A percentile compares a stretch with the other conserved stretches of the same genome.
phyloP scores from a whole-genome alignment of 1,139 yeast genomes.

The Arxiozyma slooffiae region DNA sequence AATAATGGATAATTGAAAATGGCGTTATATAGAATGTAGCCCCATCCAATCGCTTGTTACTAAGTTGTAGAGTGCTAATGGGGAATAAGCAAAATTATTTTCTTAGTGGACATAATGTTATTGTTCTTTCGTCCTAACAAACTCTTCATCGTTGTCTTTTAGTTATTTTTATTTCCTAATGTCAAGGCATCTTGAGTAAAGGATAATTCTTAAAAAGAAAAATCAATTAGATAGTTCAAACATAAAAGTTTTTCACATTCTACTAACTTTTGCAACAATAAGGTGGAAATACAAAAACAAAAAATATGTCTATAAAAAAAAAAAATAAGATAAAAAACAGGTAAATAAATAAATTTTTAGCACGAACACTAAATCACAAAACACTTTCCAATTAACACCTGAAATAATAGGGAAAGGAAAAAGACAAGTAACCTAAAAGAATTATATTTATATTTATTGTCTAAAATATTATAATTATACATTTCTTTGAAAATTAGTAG shows the following conservation, averaged over 20 bases:
- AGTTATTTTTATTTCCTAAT: not conserved
- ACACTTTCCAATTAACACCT: too few relatives aligned
- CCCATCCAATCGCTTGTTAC: constrained; percentile 62
- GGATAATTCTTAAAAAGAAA: too few relatives aligned
- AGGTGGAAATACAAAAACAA: too few relatives aligned
- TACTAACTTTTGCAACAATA: too few relatives aligned
- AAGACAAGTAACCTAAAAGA: not conserved
- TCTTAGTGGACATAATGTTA: constrained; percentile 13
- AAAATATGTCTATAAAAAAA: too few relatives aligned
- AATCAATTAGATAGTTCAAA: too few relatives aligned
- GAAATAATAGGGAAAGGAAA: too few relatives aligned
- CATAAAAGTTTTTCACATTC: not conserved
- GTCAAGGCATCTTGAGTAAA: too few relatives aligned
- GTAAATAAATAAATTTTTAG: too few relatives aligned
- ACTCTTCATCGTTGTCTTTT: not conserved
- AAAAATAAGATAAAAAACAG: too few relatives aligned
- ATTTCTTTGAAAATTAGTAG: too few relatives aligned
- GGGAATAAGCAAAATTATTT: constrained; percentile 16
- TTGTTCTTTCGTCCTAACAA: not conserved
- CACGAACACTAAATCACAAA: too few relatives aligned
- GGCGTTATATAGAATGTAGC: constrained; percentile 43
- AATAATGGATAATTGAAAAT: constrained; percentile 31
- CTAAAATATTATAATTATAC: not conserved
- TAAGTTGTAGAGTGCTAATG: constrained; percentile 46
- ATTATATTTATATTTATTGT: not conserved